Evolutionary conservation across 2,329 filamentous ascomycete genomes (phyloP).

Genomic region (Calonectria fujianensis): DNA sequence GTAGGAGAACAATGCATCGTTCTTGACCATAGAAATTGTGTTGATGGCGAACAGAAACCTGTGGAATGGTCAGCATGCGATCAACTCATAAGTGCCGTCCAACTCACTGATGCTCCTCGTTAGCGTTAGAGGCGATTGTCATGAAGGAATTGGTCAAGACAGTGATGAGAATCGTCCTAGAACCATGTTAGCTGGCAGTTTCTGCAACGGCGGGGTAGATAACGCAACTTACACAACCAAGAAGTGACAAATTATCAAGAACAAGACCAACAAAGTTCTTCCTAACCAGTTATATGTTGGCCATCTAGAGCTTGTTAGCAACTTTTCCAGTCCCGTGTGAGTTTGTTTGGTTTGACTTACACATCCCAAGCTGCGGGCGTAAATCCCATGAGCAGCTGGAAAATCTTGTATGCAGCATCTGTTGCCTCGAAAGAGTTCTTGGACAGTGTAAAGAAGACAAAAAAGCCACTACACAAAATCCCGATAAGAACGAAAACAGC

Average conservation of each 20-base stretch:
- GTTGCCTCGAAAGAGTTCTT: conserved; percentile 81
- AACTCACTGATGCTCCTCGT: conserved; percentile 86
- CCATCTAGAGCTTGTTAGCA: conserved; percentile 69
- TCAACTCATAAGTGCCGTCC: rapidly evolving
- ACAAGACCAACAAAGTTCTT: conserved; percentile 83
- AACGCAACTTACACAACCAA: conserved; percentile 80
- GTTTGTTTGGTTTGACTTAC: conserved; percentile 64
- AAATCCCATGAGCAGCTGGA: conserved; percentile 96
- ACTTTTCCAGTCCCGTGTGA: not conserved
- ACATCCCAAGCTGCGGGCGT: conserved; percentile 96
- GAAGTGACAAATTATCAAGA: conserved; percentile 96
- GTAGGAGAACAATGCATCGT: conserved; percentile 96
- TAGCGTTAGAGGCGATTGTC: conserved; percentile 93
- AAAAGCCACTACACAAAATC: conserved; percentile 94
- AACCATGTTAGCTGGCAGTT: conserved; percentile 23
- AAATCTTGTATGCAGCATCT: conserved; percentile 90
- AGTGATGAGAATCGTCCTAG: conserved; percentile 89
- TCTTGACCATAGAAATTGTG: conserved; percentile 98
- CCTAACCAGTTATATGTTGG: conserved; percentile 85
- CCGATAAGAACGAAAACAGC: conserved; percentile 90
- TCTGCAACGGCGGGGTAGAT: not conserved
- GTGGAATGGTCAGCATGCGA: conserved; percentile 37
- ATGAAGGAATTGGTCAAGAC: conserved; percentile 98
- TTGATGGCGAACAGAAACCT: conserved; percentile 95
- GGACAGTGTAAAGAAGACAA: conserved; percentile 93